These are phyloP conservation scores for Tephrocybe sp. DNA, from an alignment of 768 basidiomycete species.

Conservation along the genomic window DNA sequence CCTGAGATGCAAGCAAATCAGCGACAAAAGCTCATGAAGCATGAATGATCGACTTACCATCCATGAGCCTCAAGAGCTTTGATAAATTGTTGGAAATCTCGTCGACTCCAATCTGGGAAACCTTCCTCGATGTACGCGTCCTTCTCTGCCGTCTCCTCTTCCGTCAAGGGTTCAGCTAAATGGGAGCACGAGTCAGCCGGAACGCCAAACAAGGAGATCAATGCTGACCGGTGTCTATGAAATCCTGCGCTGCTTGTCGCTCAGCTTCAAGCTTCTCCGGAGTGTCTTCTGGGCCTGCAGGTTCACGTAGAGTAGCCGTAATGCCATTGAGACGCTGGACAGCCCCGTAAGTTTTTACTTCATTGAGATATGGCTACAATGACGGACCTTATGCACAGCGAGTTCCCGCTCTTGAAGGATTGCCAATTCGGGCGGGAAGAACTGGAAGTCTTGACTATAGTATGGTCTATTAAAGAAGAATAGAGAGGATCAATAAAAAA, in stretches of 20 bases:
- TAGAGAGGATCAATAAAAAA: not conserved
- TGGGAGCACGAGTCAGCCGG: not conserved
- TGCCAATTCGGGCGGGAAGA: slow-evolving; percentile 81
- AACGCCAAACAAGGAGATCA: not conserved
- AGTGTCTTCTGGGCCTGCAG: slow-evolving; percentile 70
- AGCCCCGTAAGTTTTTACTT: too few relatives aligned
- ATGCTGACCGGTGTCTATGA: slow-evolving; percentile 77
- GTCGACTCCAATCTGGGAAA: slow-evolving; percentile 89
- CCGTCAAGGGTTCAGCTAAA: slow-evolving; percentile 84
- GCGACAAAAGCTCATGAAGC: not conserved
- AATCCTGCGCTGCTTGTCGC: slow-evolving; percentile 73
- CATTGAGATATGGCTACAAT: too few relatives aligned
- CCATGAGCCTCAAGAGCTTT: slow-evolving; percentile 68
- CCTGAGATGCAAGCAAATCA: slow-evolving; percentile 36
- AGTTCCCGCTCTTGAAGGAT: slow-evolving; percentile 87
- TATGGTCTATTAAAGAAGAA: not conserved
- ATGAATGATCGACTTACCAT: slow-evolving; percentile 53
- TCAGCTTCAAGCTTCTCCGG: slow-evolving; percentile 86
- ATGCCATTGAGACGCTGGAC: slow-evolving; percentile 66
- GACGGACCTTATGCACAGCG: slow-evolving; percentile 70
- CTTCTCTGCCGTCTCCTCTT: slow-evolving; percentile 83
- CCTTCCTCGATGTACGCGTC: slow-evolving; percentile 75
- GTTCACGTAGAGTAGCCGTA: slow-evolving; percentile 60
- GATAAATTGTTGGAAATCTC: slow-evolving; percentile 92
- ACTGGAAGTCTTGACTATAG: slow-evolving; percentile 91